Evolutionary conservation across 2,329 filamentous ascomycete genomes (phyloP).

Genomic region (Colletotrichum musicola): DNA sequence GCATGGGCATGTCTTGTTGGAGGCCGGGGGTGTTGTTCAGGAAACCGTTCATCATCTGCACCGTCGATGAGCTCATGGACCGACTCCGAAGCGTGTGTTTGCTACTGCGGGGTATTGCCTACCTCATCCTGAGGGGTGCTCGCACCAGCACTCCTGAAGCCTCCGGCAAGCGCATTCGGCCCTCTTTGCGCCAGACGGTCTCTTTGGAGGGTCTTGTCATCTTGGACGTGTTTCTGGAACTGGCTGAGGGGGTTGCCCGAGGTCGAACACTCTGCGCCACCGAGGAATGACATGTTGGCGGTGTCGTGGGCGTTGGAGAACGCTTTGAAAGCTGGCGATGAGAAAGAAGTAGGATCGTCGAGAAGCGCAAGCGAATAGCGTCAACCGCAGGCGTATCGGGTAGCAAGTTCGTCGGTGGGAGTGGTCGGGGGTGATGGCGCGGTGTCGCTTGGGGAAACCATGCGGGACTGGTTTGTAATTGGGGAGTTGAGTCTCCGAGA

Average conservation of each 20-base stretch:
- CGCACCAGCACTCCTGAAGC: conserved; percentile 80
- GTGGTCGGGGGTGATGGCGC: not conserved
- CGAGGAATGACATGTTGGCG: conserved; percentile 88
- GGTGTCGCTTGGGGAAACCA: conserved; percentile 1
- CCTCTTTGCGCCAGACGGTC: conserved; percentile 86
- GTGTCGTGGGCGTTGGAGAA: not conserved
- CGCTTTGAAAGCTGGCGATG: not conserved
- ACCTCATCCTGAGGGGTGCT: conserved; percentile 81
- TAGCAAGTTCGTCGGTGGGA: not conserved
- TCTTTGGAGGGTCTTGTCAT: conserved; percentile 94
- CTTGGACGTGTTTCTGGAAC: conserved; percentile 96
- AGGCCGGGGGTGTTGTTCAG: conserved; percentile 80
- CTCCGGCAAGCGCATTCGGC: conserved; percentile 77
- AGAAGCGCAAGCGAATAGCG: not conserved
- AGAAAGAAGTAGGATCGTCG: not conserved
- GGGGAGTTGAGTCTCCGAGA: conserved; percentile 28
- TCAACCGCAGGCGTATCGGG: not conserved
- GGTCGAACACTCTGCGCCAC: conserved; percentile 96
- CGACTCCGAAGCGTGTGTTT: not conserved
- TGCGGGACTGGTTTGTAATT: conserved; percentile 29
- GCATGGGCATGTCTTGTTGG: conserved; percentile 67
- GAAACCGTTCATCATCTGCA: conserved; percentile 92
- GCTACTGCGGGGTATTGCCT: conserved; percentile 38
- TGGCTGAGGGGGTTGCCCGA: conserved; percentile 96
- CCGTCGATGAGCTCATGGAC: conserved; percentile 9